Conservation (phyloP, 345 rosid species). For the Bretschneidera sinensis region DNA sequence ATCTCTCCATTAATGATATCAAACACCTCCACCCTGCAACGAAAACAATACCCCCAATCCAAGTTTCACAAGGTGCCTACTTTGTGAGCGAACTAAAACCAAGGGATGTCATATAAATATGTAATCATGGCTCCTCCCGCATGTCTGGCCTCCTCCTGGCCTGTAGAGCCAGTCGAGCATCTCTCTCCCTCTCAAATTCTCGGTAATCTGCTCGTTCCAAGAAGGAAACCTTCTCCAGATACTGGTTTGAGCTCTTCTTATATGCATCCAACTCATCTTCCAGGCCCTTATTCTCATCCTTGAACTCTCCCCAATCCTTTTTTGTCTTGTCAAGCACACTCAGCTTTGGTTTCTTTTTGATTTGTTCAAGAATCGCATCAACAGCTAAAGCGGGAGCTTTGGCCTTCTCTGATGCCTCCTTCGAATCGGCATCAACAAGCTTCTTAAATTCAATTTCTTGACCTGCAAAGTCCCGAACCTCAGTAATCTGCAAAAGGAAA, state of each 20-base stretch:
- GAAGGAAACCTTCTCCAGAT: constrained; percentile 78
- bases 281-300: constrained; percentile 75
- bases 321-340: constrained; percentile 91
- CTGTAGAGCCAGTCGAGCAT: constrained; percentile 76
- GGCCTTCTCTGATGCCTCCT: constrained; percentile 67
- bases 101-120: not conserved
- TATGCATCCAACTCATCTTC: constrained; percentile 87
- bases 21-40: not conserved
- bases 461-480: constrained; percentile 84
- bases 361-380: constrained; percentile 86
- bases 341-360: constrained; percentile 84
- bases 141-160: constrained; percentile 56
- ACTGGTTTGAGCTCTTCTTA: constrained; percentile 92
- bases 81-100: too few relatives aligned
- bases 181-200: constrained; percentile 95
- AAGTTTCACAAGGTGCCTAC: not conserved
- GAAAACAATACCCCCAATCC: not conserved
- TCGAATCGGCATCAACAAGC: constrained; percentile 73
- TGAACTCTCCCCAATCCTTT: constrained; percentile 96
- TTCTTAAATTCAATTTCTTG: constrained; percentile 67
- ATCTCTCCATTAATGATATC: not conserved
- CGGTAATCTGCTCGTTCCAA: constrained; percentile 78
- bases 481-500: constrained; percentile 49
- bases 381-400: constrained; percentile 59
- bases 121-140: constrained; percentile 42